Base-by-base conservation (phyloP, 2,329 filamentous ascomycete genomes). In the Aureobasidium subglaciale region DNA sequence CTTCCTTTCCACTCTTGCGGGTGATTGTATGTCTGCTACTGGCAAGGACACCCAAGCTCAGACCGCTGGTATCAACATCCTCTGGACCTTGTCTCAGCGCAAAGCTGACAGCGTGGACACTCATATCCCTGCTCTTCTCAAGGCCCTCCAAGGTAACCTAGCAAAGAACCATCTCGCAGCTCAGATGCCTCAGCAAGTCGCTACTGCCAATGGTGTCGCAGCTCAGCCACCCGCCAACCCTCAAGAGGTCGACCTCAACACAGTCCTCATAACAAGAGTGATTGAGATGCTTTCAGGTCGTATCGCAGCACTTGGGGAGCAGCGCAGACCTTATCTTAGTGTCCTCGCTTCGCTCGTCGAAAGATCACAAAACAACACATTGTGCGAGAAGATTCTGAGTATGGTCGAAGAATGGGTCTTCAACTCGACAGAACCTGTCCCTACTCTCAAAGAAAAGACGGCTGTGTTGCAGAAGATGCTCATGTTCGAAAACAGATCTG, bases 381-480 rank as follows among this genome's bases (percentile, higher is more conserved):
- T 99, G 7, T 97, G 93, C 70, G 86, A 89, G 65, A 96, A 96
- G 73, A 91, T 99, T 55, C 75, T 99, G 25, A 84, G 86, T 49
- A 92, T 99, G 82, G 92, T 96, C 4, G 92, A 97, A 68, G 82
- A 80, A 29, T 99, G 95, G 95, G 88, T 99, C 5, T 99, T 99
- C 76, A 83, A 90, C 61, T 93, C 90, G 0, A 91, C 90, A 57
- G 93, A 96, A 60, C 93, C 90, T 2, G 96, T 93, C 80, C 93
- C 93, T 0, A 99, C 93, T 0, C 79, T 99, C 1, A 99, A 99
- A 70, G 95, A 99, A 72, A 99, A 99, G 76, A 97, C 92, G 0
- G 95, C 95, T 1, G 93, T 99, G 1, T 75, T 99, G n/a, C 91
- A 95, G 65, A 99, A 99, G 74, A 99, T 99, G 93, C 76, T 97